phyloP scores from a whole-genome alignment of 1,284 basidiomycete species.

The Rhodotorula sp. region DNA sequence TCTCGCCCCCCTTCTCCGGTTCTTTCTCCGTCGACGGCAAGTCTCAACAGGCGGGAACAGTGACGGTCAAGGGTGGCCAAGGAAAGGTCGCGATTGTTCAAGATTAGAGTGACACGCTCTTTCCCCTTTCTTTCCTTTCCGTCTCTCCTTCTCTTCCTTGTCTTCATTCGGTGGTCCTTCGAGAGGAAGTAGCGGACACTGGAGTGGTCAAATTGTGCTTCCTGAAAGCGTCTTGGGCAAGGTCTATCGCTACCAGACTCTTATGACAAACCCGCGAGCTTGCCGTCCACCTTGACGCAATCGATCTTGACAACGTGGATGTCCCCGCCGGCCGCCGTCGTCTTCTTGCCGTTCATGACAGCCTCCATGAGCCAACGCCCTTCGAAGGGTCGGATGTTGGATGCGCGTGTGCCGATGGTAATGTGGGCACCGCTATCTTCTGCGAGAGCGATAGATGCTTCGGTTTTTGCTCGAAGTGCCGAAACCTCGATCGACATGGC shows the following conservation, averaged over 20 bases:
- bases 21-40: constrained; percentile 6
- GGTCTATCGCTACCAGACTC: too few relatives aligned
- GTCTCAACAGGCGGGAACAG: neutral
- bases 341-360: constrained; percentile 55
- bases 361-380: constrained; percentile 62
- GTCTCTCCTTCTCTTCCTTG: neutral
- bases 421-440: constrained; percentile 59
- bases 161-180: neutral
- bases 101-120: neutral
- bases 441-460: constrained; percentile 31
- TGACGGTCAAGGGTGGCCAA: constrained; percentile 1
- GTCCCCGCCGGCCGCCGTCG: constrained; percentile 34
- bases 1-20: neutral
- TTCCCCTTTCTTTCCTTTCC: neutral
- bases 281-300: constrained; percentile 22
- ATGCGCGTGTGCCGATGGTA: constrained; percentile 73
- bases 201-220: too few relatives aligned
- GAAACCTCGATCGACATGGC: constrained; percentile 67
- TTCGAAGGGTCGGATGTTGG: constrained; percentile 66
- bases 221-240: too few relatives aligned
- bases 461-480: constrained; percentile 6
- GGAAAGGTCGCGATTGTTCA: constrained; percentile 1
- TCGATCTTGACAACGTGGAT: constrained; percentile 30
- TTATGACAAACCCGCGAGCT: constrained; percentile 36
- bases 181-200: too few relatives aligned